Evolutionary conservation across 768 basidiomycete species (phyloP), one percentile per base, ranked within the genome.

Genomic region (Stropharia rugosoannulata): DNA sequence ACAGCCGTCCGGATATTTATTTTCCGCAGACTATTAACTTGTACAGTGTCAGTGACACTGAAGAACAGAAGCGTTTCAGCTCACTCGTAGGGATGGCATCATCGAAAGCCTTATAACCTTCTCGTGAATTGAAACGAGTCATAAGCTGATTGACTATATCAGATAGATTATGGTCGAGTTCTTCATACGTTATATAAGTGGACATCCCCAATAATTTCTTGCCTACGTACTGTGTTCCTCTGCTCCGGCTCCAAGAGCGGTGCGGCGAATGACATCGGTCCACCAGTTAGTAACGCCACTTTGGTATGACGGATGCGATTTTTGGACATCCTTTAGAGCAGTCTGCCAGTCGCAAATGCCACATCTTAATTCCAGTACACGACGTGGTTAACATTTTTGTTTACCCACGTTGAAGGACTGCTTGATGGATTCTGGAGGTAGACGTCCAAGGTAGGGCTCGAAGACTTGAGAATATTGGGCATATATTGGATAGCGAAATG

Each of bases 231-330:
- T 79, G 62, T 73, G 66, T 46, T 79, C 66, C 68, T 87, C 75
- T 3, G 85, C 90, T 1, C 89, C 89, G 41, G 90, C 89, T 3
- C 84, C 89, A 2, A 90, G 68, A 15, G 90, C 90, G 37, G 91
- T 93, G 55, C 81, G 72, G 54, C 74, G 75, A 58, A 93, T 85
- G 38, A 93, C 89, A 58, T 89, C 85, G n/a, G 74, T 68, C 91
- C 91, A 93, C 90, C 89, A 93, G 2, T 64, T 68, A 32, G 78
- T 67, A 45, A 78, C 76, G 46, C 85, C 85, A 13, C 75, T 68
- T 46, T 69, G 65, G 64, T 90, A 91, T 0, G 73, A 79, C 1
- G 89, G 87, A 43, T 78, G 75, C 57, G 85, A 81, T 13, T 59
- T 71, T 65, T 90, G 86, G 16, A 86, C 65, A 27, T 67, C 61